Conservation (phyloP, 139 green algal genomes). For the Chlorella sp. region DNA sequence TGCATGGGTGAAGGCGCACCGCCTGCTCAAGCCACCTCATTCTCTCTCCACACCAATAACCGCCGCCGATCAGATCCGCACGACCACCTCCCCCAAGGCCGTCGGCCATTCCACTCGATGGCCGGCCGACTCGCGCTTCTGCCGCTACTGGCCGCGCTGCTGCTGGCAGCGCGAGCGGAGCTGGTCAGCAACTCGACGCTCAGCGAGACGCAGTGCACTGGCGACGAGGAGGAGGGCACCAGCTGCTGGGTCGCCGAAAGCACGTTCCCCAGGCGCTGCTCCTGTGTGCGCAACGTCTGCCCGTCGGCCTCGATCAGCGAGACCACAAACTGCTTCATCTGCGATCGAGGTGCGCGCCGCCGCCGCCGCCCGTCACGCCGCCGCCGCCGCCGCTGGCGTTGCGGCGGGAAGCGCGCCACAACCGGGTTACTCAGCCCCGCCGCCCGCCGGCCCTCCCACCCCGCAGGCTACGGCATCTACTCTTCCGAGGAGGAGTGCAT, state of each 20-base stretch:
- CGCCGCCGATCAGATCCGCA: no score
- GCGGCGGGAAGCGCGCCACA: neutral
- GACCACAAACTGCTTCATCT: conserved; percentile 35
- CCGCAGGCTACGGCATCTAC: conserved; percentile 30
- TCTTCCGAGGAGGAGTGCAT: conserved; percentile 29
- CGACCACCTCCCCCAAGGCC: no score
- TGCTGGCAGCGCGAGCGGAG: neutral
- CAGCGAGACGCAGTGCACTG: conserved; percentile 8
- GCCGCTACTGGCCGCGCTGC: neutral
- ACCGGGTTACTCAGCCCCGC: neutral
- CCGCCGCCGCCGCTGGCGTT: neutral
- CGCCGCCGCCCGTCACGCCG: no score
- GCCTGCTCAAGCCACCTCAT: no score
- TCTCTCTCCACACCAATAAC: no score
- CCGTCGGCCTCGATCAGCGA: neutral
- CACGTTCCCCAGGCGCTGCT: conserved; percentile 13
- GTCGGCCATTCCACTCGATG: no score
- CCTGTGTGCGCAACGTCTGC: conserved; percentile 27
- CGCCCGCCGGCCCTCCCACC: neutral
- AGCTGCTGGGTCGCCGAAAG: conserved; percentile 3
- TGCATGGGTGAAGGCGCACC: no score
- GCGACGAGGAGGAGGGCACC: neutral
- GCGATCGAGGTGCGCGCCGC: conserved; percentile 21
- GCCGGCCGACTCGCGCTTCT: no score
- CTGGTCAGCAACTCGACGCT: neutral